Evolutionary conservation across 2,329 filamentous ascomycete genomes (phyloP), one percentile per base, ranked within the genome.

Genomic region (Geoglossum cookeanum): DNA sequence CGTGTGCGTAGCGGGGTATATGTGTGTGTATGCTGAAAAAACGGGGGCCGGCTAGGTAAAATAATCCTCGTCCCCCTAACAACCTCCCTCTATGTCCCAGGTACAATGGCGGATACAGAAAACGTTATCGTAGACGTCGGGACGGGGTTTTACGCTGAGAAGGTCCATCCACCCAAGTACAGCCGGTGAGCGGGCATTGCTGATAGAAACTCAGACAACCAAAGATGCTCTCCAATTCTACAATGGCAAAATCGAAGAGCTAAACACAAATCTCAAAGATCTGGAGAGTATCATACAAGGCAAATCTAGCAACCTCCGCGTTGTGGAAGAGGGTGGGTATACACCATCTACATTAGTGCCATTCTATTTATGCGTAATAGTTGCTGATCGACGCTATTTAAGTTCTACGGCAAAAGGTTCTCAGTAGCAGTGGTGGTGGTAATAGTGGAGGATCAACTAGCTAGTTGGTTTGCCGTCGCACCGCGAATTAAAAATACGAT

Each of bases 61-160:
- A 71, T 74, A 6, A 84, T 97, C 53, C 79, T 98, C 22, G 88
- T 98, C n/a, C 92, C 94, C 0, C 72, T 98, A 60, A 98, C 92
- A 11, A 92, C 87, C 64, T 96, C 90, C 0, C 78, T 98, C 33
- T 98, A 98, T 70, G 91, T 98, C 15, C 85, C 85, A 30, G 94
- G 91, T 35, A 83, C 78, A 44, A 75, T 97, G 45, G 78, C 85
- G 51, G 80, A 84, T 68, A 77, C 83, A 1, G 79, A 87, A 58
- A 83, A 81, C 60, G 88, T 95, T 5, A 76, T 97, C 59, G 88
- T 97, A 45, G 91, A 97, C 69, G 81, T 96, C 22, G 91, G 91
- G 22, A 97, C 91, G 0, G 91, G 91, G 0, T 97, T 94, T 68
- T 90, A 89, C 66, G 83, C 97, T 56, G 90, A 97, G 72, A 98